Base-by-base conservation (phyloP, 2,329 filamentous ascomycete genomes). In the Biscogniauxia sp. region DNA sequence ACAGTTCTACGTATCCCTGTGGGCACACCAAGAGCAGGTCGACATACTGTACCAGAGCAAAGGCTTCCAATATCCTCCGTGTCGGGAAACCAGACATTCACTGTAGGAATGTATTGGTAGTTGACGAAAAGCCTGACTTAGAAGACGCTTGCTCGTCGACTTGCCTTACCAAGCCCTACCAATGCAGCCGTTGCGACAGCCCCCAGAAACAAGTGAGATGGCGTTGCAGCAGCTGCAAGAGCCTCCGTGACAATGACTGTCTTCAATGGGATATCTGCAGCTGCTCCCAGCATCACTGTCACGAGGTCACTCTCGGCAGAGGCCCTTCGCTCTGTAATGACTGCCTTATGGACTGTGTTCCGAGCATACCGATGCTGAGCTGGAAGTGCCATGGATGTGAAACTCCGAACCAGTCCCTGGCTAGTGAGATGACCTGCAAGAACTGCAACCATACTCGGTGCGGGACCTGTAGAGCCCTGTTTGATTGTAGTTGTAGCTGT, bases 1-100 rank as follows among this genome's bases (percentile, higher is more conserved):
- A 53, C 28, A 13, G 23, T n/a, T 62, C 66, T 4, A 53, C 61
- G 1, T 72, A 73, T 50, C 71, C 69, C 0, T 73, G 70, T 57
- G 67, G 65, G 1, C 71, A 72, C 50, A 20, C 7, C 1, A 60
- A 55, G 8, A 41, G 51, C 5, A 59, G 57, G 3, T 66, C 59
- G 62, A 58, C 60, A 9, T 61, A 66, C 20, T 73, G 71, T 61
- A 23, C 19, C n/a, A 62, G 61, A 50, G 62, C 63, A 0, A 64
- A 66, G 52, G 56, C 64, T 2, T 53, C 58, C 5, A 64, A 61
- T 6, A 26, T 70, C 0, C 26, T 66, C 5, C 58, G 53, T 0
- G 15, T 50, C 19, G 49, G 51, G 41, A 63, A 28, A 19, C 45
- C 20, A 23, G 50, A 3, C 0, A 28, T 7, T 3, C 55, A 59